Evolutionary conservation across 345 rosid species (phyloP), one percentile per base, ranked within the genome.

Genomic region (Acer saccharum): DNA sequence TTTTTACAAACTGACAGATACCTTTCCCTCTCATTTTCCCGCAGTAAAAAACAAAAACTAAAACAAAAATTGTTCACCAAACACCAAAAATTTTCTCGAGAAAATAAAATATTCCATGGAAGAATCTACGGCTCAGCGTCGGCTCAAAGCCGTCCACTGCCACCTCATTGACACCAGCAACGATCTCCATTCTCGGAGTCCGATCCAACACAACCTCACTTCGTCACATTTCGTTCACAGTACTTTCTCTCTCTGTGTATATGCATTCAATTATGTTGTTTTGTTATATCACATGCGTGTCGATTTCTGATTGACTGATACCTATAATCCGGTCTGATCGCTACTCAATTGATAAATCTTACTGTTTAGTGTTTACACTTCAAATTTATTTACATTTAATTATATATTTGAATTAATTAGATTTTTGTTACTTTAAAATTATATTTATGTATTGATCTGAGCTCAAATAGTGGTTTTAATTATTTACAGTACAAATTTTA

Each of bases 91-190:
- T 11, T 43, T 76, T 54, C 77, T 72, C 66, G 76, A 48, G 81
- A 73, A 79, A 69, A 69, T 61, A 9, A 9, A 2, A 7, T 58
- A 60, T 27, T 12, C 25, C 27, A 20, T 50, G 63, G 64, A 39
- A 11, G 85, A 78, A 39, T 87, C 89, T 13, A 60, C 91, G 16
- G 88, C 93, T 67, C 83, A 85, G 44, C 95, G 92, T 69, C 95
- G 97, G 52, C 89, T 94, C 78, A 65, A 76, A 65, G 87, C 90
- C 61, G 75, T 94, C 58, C 88, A 82, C 13, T 79, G 86, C 64
- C 98, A 94, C 81, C 75, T 94, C 70, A 80, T 79, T 35, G 77
- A 86, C 67, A 46, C 82, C 68, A 6, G 77, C 29, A 61, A 69
- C 69, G 83, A 83, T 75, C 72, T 11, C 62, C 39, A 20, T 60